A percentile compares a stretch with the other conserved stretches of the same genome.
Evolutionary conservation across 2,329 filamentous ascomycete genomes (phyloP).

Genomic region (Macrophomina pseudophaseolina): DNA sequence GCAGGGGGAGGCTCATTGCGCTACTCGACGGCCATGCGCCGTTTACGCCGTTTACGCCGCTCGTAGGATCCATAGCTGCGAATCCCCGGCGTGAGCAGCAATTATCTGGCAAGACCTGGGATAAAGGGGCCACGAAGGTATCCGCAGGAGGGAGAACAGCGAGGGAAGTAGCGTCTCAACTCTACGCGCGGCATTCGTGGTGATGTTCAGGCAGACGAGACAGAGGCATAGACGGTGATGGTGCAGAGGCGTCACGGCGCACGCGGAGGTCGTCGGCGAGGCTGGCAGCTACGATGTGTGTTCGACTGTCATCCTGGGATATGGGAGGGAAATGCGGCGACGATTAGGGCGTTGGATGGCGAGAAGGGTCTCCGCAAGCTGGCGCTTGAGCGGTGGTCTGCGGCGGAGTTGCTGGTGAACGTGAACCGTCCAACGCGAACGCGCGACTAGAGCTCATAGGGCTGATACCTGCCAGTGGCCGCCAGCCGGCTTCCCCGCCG

Average conservation of each 20-base stretch:
- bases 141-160: neutral
- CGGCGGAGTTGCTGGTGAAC: constrained; percentile 11
- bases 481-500: neutral
- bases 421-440: constrained; percentile 11
- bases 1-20: constrained; percentile 36
- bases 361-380: constrained; percentile 5
- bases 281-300: neutral
- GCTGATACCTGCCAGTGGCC: constrained; percentile 6
- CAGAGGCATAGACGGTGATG: constrained; percentile 12
- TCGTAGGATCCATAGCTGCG: constrained; percentile 11
- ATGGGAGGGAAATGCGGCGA: neutral
- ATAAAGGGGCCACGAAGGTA: neutral
- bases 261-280: neutral
- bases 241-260: constrained; percentile 13
- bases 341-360: neutral
- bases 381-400: constrained; percentile 6
- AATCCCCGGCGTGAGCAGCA: constrained; percentile 23
- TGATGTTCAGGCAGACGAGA: neutral
- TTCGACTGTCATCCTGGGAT: neutral
- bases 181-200: constrained; percentile 2
- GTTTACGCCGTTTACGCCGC: constrained; percentile 30
- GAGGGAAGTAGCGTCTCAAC: neutral
- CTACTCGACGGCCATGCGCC: constrained; percentile 39
- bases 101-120: constrained; percentile 2
- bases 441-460: constrained; percentile 19